Base-by-base conservation (phyloP, 2,329 filamentous ascomycete genomes). In the Phaeosphaeriaceae sp. region DNA sequence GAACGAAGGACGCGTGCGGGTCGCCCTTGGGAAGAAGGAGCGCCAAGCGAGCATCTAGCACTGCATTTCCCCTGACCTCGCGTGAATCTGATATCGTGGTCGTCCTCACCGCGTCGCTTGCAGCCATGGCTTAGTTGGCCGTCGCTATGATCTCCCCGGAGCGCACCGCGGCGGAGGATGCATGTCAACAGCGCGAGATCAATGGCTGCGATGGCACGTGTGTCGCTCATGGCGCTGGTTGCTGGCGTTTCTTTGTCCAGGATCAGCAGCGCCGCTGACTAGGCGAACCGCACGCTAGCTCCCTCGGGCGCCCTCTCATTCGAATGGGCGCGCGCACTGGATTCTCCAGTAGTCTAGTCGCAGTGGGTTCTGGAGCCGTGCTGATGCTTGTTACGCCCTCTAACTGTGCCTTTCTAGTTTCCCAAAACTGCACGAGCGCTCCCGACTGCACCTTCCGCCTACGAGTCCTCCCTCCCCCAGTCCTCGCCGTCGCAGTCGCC, bases 251-350 rank as follows among this genome's bases (percentile, higher is more conserved):
- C 58, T 58, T 61, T 62, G 64, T 61, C 54, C 61, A 62, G 64
- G 59, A 58, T 58, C 60, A 55, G 63, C n/a, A n/a, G 54, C 60
- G 60, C 61, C 57, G 58, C 63, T 58, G 3, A 6, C 15, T 40
- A 5, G 42, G 59, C 61, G 59, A 57, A 58, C 58, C 41, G 58
- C 54, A 48, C 58, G 25, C 49, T 44, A 58, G 42, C 50, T 50
- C 22, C 44, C 44, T 46, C 44, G 44, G 21, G 44, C 44, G 36
- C 42, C 56, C 58, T 54, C 60, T 64, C 57, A 57, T 57, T 60
- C 63, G 57, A 24, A 46, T 25, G 20, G 44, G 44, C 20, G 24
- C 57, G 31, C 21, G 36, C 19, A 40, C 27, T 50, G 48, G 31
- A 50, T 50, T 44, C 49, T 44, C 7, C 36, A n/a, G 21, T 36